Evolutionary conservation across 805 yeast species (phyloP).

Genomic region (Myxozyma mucilagina): DNA sequence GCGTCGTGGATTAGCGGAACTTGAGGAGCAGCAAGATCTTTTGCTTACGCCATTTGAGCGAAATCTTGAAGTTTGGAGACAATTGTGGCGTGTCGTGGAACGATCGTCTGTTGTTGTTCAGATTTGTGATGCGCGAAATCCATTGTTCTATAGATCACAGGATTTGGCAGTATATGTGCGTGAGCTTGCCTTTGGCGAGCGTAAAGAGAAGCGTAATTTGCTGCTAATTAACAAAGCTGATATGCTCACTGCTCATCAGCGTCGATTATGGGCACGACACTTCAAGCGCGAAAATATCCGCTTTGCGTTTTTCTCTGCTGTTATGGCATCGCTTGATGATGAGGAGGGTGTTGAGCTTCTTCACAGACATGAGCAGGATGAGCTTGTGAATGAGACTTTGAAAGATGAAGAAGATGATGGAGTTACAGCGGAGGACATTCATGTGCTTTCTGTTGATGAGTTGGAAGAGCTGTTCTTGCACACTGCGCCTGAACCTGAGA

Average conservation of each 20-base stretch:
- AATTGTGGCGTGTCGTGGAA: slow-evolving; percentile 96
- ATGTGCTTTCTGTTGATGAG: slow-evolving; percentile 78
- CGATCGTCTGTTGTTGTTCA: slow-evolving; percentile 92
- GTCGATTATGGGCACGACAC: slow-evolving; percentile 83
- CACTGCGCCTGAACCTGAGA: slow-evolving; percentile 64
- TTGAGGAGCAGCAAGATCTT: slow-evolving; percentile 83
- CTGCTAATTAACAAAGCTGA: slow-evolving; percentile 93
- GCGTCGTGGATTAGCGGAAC: slow-evolving; percentile 84
- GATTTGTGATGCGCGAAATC: slow-evolving; percentile 96
- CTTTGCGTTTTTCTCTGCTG: slow-evolving; percentile 92
- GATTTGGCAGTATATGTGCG: slow-evolving; percentile 83
- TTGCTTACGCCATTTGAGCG: slow-evolving; percentile 95
- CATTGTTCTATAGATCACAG: slow-evolving; percentile 80
- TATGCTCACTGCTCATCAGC: slow-evolving; percentile 71
- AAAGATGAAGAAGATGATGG: slow-evolving; percentile 30
- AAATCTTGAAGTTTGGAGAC: slow-evolving; percentile 97
- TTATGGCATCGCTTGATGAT: slow-evolving; percentile 53
- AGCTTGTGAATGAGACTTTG: slow-evolving; percentile 13
- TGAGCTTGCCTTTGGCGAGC: slow-evolving; percentile 66
- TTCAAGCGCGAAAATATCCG: slow-evolving; percentile 68
- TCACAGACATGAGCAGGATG: slow-evolving; percentile 39
- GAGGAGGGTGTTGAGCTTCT: slow-evolving; percentile 11
- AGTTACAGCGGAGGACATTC: slow-evolving; percentile 48
- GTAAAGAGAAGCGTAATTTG: slow-evolving; percentile 66
- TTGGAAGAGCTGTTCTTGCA: slow-evolving; percentile 74